These are phyloP conservation scores for Trichoderma sp. DNA, from an alignment of 2,329 filamentous ascomycete genomes.

Conservation along the genomic window DNA sequence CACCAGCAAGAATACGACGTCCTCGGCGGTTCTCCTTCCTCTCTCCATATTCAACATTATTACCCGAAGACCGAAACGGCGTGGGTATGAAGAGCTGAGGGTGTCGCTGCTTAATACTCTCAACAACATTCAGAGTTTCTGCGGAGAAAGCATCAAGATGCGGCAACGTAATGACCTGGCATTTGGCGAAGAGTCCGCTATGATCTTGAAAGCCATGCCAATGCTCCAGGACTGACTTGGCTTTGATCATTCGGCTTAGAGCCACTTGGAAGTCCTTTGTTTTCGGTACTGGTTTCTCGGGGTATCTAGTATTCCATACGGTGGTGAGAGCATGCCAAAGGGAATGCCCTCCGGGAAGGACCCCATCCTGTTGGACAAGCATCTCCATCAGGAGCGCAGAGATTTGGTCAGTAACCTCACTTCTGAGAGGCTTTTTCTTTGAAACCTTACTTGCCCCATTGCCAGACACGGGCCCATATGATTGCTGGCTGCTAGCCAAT, in stretches of 20 bases:
- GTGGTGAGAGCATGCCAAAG: constrained; percentile 48
- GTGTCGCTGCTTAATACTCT: constrained; percentile 46
- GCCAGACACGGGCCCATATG: neutral
- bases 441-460: neutral
- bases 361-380: constrained; percentile 38
- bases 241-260: constrained; percentile 39
- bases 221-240: constrained; percentile 38
- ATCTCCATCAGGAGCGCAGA: constrained; percentile 30
- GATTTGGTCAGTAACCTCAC: constrained; percentile 23
- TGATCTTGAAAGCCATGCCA: constrained; percentile 44
- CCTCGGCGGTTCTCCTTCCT: constrained; percentile 30
- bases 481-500: neutral
- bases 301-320: constrained; percentile 44
- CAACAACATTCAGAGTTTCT: constrained; percentile 43
- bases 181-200: constrained; percentile 43
- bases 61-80: constrained; percentile 21
- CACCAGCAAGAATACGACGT: constrained; percentile 39
- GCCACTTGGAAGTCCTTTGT: constrained; percentile 39
- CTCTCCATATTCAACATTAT: neutral
- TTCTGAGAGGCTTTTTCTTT: neutral
- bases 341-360: constrained; percentile 50
- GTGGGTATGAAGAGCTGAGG: constrained; percentile 35
- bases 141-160: constrained; percentile 42
- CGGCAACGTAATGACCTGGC: constrained; percentile 43
- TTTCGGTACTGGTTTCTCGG: constrained; percentile 40